Evolutionary conservation across 129 eudicot genomes (phyloP).

Genomic region (Lactuca saligna): DNA sequence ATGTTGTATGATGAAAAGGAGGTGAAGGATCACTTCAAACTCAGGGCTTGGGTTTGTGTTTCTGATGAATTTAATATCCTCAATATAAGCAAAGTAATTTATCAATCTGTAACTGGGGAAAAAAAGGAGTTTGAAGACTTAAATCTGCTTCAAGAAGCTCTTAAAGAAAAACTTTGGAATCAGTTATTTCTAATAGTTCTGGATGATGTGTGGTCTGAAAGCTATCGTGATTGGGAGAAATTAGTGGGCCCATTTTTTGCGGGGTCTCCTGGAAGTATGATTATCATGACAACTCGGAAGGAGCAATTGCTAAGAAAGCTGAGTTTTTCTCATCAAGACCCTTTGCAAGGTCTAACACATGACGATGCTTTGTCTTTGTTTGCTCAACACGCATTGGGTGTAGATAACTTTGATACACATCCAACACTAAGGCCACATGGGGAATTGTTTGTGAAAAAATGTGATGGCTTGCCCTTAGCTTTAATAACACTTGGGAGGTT

Average conservation of each 20-base stretch:
- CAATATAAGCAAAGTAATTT: constrained; percentile 18
- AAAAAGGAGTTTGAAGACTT: constrained; percentile 15
- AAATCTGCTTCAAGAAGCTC: constrained; percentile 25
- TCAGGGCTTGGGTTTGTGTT: constrained; percentile 42
- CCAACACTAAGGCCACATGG: constrained; percentile 25
- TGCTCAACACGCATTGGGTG: background rate
- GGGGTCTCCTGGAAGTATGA: constrained; percentile 42
- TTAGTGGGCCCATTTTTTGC: constrained; percentile 20
- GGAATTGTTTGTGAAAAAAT: constrained; percentile 8
- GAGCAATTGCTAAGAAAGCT: background rate
- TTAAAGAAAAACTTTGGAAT: constrained; percentile 16
- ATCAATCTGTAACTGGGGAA: constrained; percentile 10
- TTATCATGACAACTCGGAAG: constrained; percentile 42
- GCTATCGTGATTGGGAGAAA: constrained; percentile 24
- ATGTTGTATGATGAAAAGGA: background rate
- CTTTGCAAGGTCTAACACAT: constrained; percentile 15
- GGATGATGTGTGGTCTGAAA: constrained; percentile 46
- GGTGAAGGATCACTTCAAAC: constrained; percentile 20
- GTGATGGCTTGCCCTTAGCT: constrained; percentile 34
- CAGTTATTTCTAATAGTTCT: constrained; percentile 34
- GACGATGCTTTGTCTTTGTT: constrained; percentile 8
- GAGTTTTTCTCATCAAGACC: constrained; percentile 13
- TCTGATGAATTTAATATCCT: constrained; percentile 12
- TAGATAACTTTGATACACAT: background rate
- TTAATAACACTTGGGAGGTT: background rate